Evolutionary conservation across 768 basidiomycete species (phyloP).

Genomic region (Rhodotorula toruloides): DNA sequence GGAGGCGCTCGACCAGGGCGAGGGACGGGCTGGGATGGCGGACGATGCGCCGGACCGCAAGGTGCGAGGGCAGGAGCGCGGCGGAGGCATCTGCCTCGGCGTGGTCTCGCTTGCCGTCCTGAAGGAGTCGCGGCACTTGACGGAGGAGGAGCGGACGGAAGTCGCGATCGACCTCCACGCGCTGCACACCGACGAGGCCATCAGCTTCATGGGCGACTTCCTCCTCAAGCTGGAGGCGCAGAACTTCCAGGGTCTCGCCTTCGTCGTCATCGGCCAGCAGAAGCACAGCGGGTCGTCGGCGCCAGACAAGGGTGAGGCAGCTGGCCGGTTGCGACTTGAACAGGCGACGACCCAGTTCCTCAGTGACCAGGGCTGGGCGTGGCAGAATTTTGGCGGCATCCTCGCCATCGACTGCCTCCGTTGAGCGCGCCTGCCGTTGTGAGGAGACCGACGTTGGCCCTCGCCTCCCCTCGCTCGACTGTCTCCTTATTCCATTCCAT

Average conservation of each 20-base stretch:
- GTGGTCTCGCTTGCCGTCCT: conserved; percentile 56
- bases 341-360: conserved; percentile 40
- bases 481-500: no score
- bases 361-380: conserved; percentile 36
- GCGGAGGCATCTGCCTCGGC: conserved; percentile 81
- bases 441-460: no score
- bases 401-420: conserved; percentile 28
- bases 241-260: conserved; percentile 80
- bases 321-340: conserved; percentile 32
- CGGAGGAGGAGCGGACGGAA: conserved; percentile 85
- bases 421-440: no score
- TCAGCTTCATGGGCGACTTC: conserved; percentile 52
- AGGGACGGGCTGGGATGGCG: conserved; percentile 57
- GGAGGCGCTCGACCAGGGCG: conserved; percentile 64
- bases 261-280: conserved; percentile 87
- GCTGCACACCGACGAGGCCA: conserved; percentile 85
- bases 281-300: conserved; percentile 94
- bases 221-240: conserved; percentile 62
- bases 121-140: conserved; percentile 52
- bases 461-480: no score
- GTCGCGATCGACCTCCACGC: conserved; percentile 72
- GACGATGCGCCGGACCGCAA: conserved; percentile 78
- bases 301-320: conserved; percentile 46
- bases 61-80: conserved; percentile 66
- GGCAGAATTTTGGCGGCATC: conserved; percentile 31